Evolutionary conservation across 2,329 filamentous ascomycete species (phyloP).

Genomic region (Exophiala phaeomuriformis): DNA sequence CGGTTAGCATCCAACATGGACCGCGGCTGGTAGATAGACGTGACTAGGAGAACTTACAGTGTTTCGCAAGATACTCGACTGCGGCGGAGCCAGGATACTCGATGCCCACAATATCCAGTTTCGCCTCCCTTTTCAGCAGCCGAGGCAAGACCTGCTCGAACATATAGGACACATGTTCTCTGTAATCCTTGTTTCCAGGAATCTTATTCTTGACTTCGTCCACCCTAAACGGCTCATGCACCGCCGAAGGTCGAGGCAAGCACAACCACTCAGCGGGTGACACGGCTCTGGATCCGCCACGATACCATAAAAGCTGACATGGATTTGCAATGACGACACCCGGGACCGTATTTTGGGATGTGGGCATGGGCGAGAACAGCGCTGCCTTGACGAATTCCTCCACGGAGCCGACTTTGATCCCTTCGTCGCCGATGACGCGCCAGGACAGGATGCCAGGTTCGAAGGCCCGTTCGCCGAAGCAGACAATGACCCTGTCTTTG

Average conservation of each 20-base stretch:
- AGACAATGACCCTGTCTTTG: conserved; percentile 59
- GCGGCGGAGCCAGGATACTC: conserved; percentile 58
- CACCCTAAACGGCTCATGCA: conserved; percentile 50
- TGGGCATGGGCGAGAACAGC: conserved; percentile 37
- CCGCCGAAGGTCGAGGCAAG: conserved; percentile 56
- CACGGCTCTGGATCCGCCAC: conserved; percentile 54
- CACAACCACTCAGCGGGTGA: conserved; percentile 51
- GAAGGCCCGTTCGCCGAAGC: conserved; percentile 65
- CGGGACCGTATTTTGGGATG: conserved; percentile 31
- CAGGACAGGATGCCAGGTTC: conserved; percentile 70
- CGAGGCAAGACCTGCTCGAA: conserved; percentile 55
- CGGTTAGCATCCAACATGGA: not conserved
- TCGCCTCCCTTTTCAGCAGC: conserved; percentile 44
- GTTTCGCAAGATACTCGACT: conserved; percentile 51
- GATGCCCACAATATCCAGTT: conserved; percentile 64
- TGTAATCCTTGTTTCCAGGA: conserved; percentile 49
- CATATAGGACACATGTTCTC: conserved; percentile 59
- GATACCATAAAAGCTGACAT: conserved; percentile 71
- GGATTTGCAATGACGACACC: conserved; percentile 68
- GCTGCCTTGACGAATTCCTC: conserved; percentile 54
- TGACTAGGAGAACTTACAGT: conserved; percentile 39
- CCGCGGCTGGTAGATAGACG: not conserved
- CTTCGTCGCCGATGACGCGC: conserved; percentile 56
- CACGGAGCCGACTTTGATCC: conserved; percentile 63
- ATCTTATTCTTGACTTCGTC: conserved; percentile 54